These are phyloP conservation scores for Tuber indicum DNA, from an alignment of 495 filamentous ascomycete species.

Conservation along the genomic window DNA sequence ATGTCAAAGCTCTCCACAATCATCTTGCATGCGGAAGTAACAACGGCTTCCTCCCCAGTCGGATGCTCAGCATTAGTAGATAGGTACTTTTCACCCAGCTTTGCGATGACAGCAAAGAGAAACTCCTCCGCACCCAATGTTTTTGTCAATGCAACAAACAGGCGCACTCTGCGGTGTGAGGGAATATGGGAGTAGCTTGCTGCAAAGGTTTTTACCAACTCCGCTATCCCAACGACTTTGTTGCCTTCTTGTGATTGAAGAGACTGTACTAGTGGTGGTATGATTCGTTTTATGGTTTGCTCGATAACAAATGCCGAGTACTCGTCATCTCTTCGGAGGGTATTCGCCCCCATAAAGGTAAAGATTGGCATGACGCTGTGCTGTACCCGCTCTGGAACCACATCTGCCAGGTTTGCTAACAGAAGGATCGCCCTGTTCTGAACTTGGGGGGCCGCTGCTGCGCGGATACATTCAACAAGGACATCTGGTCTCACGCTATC, in stretches of 20 bases:
- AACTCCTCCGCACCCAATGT: constrained; percentile 80
- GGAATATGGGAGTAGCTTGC: constrained; percentile 94
- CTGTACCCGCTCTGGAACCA: constrained; percentile 78
- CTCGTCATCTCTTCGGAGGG: constrained; percentile 84
- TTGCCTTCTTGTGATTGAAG: constrained; percentile 70
- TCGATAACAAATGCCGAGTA: constrained; percentile 91
- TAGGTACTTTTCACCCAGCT: constrained; percentile 65
- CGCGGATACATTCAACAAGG: constrained; percentile 83
- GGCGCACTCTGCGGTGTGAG: constrained; percentile 65
- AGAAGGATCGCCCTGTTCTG: constrained; percentile 89
- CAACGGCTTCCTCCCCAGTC: constrained; percentile 20
- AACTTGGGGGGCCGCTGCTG: constrained; percentile 77
- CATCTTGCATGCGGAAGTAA: constrained; percentile 33
- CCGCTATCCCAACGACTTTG: constrained; percentile 69
- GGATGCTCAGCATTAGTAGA: constrained; percentile 45
- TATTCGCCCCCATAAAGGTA: constrained; percentile 88
- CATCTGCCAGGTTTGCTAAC: constrained; percentile 70
- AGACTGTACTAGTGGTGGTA: constrained; percentile 82
- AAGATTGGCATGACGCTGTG: constrained; percentile 99
- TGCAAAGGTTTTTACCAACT: constrained; percentile 83
- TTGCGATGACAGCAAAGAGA: constrained; percentile 62
- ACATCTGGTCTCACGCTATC: constrained; percentile 74
- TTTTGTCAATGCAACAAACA: constrained; percentile 73
- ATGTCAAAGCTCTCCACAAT: constrained; percentile 32
- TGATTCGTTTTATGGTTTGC: constrained; percentile 79